Evolutionary conservation across 2,329 filamentous ascomycete genomes (phyloP), one percentile per base, ranked within the genome.

Genomic region (Teratosphaeria destructans): DNA sequence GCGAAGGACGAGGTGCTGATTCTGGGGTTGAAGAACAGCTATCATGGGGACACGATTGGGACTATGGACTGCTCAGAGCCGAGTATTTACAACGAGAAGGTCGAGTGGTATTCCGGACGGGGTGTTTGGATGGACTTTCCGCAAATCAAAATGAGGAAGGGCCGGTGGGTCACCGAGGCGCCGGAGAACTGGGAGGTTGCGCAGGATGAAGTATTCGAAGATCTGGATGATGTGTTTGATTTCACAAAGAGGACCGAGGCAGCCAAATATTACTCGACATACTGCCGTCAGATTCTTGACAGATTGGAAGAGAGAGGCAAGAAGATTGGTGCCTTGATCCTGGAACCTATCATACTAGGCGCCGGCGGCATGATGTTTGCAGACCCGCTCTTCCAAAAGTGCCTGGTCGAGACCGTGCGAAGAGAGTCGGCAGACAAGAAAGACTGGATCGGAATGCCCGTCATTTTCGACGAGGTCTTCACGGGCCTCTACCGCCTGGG

Each of bases 391-490:
- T 95, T 92, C 77, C 90, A 95, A 70, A 80, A 83, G 23, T 82
- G 82, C 1, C 81, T 95, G 10, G 83, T 88, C 59, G 79, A 84
- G 23, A 81, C 86, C 0, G 82, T 91, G 55, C 86, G 89, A 43
- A 19, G 29, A 29, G 32, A 34, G 10, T 53, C 56, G n/a, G 29
- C 29, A 27, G 65, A 68, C 37, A 56, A 66, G 35, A 67, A 66
- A 8, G 64, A 76, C 34, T 95, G 90, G 90, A 78, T 79, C 1
- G 89, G 90, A 2, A 80, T 95, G 3, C 90, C 90, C 0, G 76
- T 95, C 47, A 79, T 95, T 65, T 90, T 90, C 64, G 90, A 95
- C 69, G 90, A 95, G 70, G 90, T 95, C 39, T 95, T 95, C 73
- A 93, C 89, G 0, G 90, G 90, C 1, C 77, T 95, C 4, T 92